These are phyloP conservation scores for Tubosaeta sp. DNA, from an alignment of 768 basidiomycete species.

Conservation along the genomic window DNA sequence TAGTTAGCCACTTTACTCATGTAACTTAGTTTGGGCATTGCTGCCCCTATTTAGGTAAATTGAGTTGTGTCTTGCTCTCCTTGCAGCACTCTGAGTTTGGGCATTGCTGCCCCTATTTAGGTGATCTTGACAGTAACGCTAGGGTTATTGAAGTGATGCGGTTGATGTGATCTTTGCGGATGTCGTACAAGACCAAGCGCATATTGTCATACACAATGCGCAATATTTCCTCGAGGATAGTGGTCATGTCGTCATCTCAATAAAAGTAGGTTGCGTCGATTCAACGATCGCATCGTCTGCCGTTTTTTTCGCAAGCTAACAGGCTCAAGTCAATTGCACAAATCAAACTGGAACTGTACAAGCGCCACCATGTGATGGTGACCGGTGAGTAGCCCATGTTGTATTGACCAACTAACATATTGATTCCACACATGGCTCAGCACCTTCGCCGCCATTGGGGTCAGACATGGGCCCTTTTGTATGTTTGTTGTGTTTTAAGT, in stretches of 20 bases:
- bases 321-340: slow-evolving; percentile 95
- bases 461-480: background rate
- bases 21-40: too few species aligned
- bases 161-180: slow-evolving; percentile 99
- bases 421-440: slow-evolving; percentile 31
- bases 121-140: too few species aligned
- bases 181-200: slow-evolving; percentile 97
- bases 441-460: slow-evolving; percentile 43
- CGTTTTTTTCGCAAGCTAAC: slow-evolving; percentile 72
- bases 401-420: background rate
- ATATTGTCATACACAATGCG: slow-evolving; percentile 91
- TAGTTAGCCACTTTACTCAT: too few species aligned
- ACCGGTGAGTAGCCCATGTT: too few species aligned
- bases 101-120: too few species aligned
- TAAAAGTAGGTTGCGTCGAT: slow-evolving; percentile 99
- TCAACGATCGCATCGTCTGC: slow-evolving; percentile 88
- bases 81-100: too few species aligned
- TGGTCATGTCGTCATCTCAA: slow-evolving; percentile 92
- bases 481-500: background rate
- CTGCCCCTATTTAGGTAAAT: too few species aligned
- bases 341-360: slow-evolving; percentile 90
- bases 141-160: too few species aligned
- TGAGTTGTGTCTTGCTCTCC: too few species aligned
- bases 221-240: slow-evolving; percentile 93
- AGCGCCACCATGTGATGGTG: too few species aligned